phyloP scores from a whole-genome alignment of 805 yeast species.

The Candida parachauliodes region DNA sequence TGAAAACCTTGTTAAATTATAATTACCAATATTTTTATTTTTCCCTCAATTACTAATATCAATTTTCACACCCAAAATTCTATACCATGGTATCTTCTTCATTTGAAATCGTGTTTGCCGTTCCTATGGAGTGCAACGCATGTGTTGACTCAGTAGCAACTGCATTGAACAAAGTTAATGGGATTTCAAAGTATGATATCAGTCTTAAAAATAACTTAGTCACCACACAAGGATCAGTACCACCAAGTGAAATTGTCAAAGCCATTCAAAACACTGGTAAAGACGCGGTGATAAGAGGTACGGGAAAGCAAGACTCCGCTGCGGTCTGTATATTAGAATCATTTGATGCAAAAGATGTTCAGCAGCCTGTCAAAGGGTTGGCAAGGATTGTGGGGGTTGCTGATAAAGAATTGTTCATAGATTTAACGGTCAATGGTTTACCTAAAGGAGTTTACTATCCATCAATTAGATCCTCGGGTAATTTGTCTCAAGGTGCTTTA shows the following conservation, averaged over 20 bases:
- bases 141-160: conserved; percentile 61
- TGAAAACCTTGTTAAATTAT: background rate
- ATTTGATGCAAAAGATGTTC: conserved; percentile 45
- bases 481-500: conserved; percentile 69
- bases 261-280: conserved; percentile 72
- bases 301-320: conserved; percentile 82
- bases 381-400: conserved; percentile 76
- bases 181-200: conserved; percentile 50
- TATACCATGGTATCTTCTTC: background rate
- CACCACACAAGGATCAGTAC: conserved; percentile 59
- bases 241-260: conserved; percentile 73
- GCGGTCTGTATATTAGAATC: conserved; percentile 89
- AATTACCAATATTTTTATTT: background rate
- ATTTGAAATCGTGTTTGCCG: conserved; percentile 74
- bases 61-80: conserved; percentile 1
- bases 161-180: conserved; percentile 50
- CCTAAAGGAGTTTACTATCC: conserved; percentile 66
- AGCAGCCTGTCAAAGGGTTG: conserved; percentile 74
- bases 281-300: conserved; percentile 90
- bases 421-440: conserved; percentile 74
- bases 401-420: conserved; percentile 57
- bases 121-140: conserved; percentile 73
- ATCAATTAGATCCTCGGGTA: conserved; percentile 65
- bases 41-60: too few species aligned
- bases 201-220: conserved; percentile 61